Percentiles rank a stretch among this genome's conserved stretches.
Evolutionary conservation across 2,329 filamentous ascomycete species (phyloP).

Genomic region (Metarhizium album): DNA sequence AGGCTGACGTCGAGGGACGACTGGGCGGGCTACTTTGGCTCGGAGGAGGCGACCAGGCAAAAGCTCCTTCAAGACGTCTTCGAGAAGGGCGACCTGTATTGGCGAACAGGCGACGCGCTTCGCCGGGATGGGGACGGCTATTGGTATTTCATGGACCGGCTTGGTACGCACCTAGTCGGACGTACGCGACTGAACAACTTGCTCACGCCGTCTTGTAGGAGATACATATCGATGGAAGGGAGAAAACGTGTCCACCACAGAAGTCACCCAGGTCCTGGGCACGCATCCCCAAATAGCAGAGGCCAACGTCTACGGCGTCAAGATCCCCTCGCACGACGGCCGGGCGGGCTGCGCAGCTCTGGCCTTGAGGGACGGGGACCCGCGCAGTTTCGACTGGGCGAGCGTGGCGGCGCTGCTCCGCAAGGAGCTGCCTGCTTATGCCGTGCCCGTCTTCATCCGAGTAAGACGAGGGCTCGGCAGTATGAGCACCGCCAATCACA

Average conservation of each 20-base stretch:
- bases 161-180: background rate
- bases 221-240: conserved; percentile 70
- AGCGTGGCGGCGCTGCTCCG: conserved; percentile 38
- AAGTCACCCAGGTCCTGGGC: conserved; percentile 55
- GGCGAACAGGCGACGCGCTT: conserved; percentile 57
- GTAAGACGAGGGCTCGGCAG: conserved; percentile 3
- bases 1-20: conserved; percentile 4
- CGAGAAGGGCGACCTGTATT: conserved; percentile 56
- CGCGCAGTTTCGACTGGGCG: conserved; percentile 44
- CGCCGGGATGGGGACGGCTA: conserved; percentile 50
- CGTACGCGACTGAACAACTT: background rate
- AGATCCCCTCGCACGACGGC: conserved; percentile 55
- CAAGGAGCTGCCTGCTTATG: conserved; percentile 56
- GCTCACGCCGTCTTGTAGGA: background rate
- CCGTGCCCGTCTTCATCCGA: conserved; percentile 51
- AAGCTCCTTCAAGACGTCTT: conserved; percentile 24
- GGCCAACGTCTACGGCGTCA: conserved; percentile 61
- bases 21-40: conserved; percentile 5
- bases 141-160: conserved; percentile 55
- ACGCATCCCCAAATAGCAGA: conserved; percentile 48
- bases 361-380: conserved; percentile 39
- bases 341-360: conserved; percentile 55
- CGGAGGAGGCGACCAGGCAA: conserved; percentile 4
- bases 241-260: conserved; percentile 56
- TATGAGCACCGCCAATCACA: conserved; percentile 6